Evolutionary conservation across 176 grass and related monocot species (phyloP).

Genomic region (Oryza officinalis): DNA sequence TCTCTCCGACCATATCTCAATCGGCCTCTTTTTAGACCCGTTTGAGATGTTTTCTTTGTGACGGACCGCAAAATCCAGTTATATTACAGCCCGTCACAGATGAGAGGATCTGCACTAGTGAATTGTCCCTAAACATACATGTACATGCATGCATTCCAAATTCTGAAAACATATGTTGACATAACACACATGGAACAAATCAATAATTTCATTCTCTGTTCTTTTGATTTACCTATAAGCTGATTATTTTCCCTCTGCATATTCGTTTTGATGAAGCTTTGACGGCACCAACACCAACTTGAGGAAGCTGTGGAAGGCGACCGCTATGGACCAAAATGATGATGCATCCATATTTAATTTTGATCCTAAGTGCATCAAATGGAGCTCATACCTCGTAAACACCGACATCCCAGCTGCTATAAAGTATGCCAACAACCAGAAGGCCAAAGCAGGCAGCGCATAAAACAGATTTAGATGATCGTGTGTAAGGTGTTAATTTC

Average conservation of each 20-base stretch:
- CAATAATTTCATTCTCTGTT: background rate
- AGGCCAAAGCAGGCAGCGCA: background rate
- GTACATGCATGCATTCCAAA: no score
- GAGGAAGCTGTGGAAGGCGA: constrained; percentile 1
- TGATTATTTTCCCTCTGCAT: background rate
- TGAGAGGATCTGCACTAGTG: no score
- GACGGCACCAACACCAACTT: constrained; percentile 22
- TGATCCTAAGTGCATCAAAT: background rate
- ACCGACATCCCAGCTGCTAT: background rate
- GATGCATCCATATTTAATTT: background rate
- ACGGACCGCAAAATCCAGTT: no score
- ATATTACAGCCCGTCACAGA: no score
- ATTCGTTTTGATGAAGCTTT: background rate
- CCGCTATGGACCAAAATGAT: background rate
- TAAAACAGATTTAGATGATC: background rate
- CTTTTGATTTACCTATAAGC: no score
- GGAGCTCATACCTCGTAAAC: constrained; percentile 14
- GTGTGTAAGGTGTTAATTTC: no score
- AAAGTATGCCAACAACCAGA: background rate
- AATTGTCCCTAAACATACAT: no score
- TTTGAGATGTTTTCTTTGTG: no score
- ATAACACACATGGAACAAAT: background rate
- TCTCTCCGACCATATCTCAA: no score
- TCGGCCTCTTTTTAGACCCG: no score
- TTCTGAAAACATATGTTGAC: no score